phyloP scores from a whole-genome alignment of 2,329 filamentous ascomycete species.

The Trichoderma oligosporum region DNA sequence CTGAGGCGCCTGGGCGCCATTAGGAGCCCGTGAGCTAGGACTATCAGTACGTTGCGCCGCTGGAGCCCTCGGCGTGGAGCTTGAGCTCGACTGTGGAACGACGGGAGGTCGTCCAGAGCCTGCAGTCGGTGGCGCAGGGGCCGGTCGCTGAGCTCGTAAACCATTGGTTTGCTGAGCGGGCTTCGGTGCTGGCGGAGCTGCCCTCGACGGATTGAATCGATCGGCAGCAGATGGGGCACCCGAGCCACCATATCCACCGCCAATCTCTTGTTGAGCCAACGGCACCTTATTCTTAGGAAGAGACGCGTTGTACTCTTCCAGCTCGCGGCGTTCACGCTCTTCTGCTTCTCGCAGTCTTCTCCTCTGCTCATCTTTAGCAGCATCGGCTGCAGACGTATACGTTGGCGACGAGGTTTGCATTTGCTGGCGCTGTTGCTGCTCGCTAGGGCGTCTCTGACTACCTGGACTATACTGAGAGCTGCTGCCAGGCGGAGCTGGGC shows the following conservation, averaged over 20 bases:
- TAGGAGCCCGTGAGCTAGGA: slow-evolving; percentile 53
- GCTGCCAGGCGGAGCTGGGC: slow-evolving; percentile 51
- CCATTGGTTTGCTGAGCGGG: slow-evolving; percentile 52
- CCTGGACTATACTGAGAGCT: slow-evolving; percentile 40
- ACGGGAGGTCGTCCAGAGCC: slow-evolving; percentile 46
- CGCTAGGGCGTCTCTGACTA: slow-evolving; percentile 42
- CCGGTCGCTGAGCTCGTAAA: slow-evolving; percentile 71
- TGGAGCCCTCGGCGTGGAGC: slow-evolving; percentile 41
- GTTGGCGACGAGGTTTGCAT: slow-evolving; percentile 55
- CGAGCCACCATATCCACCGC: slow-evolving; percentile 55
- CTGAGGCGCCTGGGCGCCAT: slow-evolving; percentile 51
- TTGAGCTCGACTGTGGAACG: slow-evolving; percentile 48
- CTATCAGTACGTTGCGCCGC: slow-evolving; percentile 47
- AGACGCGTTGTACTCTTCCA: slow-evolving; percentile 86
- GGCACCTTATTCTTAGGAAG: slow-evolving; percentile 77
- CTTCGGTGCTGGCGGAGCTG: slow-evolving; percentile 76
- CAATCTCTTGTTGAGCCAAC: slow-evolving; percentile 82
- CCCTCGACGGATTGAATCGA: slow-evolving; percentile 81
- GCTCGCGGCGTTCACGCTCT: slow-evolving; percentile 68
- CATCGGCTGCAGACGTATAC: slow-evolving; percentile 48
- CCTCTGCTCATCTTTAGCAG: slow-evolving; percentile 53
- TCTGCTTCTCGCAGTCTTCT: slow-evolving; percentile 58
- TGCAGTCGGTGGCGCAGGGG: slow-evolving; percentile 63
- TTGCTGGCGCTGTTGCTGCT: slow-evolving; percentile 53
- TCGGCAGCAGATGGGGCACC: slow-evolving; percentile 43